Evolutionary conservation across 2,329 filamentous ascomycete species (phyloP), one percentile per base, ranked within the genome.

Genomic region (Fusarium nanum): DNA sequence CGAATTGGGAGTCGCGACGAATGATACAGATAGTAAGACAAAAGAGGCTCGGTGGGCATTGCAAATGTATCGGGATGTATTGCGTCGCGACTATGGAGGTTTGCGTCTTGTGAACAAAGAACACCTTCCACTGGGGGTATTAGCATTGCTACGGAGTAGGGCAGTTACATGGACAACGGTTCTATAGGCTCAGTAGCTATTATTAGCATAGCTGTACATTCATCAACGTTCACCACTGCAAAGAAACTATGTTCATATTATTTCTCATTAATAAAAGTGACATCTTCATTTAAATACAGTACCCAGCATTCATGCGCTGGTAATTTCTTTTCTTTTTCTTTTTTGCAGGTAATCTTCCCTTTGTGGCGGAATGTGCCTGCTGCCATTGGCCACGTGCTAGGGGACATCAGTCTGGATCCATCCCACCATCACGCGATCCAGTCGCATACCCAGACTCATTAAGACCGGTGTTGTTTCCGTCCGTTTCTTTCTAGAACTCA

Each of bases 41-140:
- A 52, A 57, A 2, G 55, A 57, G 3, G 25, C 18, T 41, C 46
- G 32, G 9, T 57, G 55, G 55, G 46, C 46, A 12, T 23, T 57
- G 7, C 55, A 57, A 12, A 57, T 57, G 55, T 30, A 57, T 7
- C 32, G 46, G 7, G 55, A 57, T 57, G 32, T 18, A 4, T 10
- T 57, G n/a, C 25, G 32, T 2, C 55, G 55, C 4, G 55, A 57
- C 7, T 57, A 57, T 9, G 55, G 55, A 7, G 55, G 55, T 0
- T 57, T 57, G 25, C 20, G 55, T 28, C 55, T 57, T 5, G 55
- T 57, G 4, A 34, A 57, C 5, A 41, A 53, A 3, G 55, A 57
- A 41, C 55, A 57, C 4, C 20, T 57, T 11, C 55, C 55, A 3
- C 46, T 53, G 0, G 46, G 46, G 6, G 55, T 53, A 1, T 53